Conservation (phyloP, 169 alveolate genomes). For the Babesia microti region DNA sequence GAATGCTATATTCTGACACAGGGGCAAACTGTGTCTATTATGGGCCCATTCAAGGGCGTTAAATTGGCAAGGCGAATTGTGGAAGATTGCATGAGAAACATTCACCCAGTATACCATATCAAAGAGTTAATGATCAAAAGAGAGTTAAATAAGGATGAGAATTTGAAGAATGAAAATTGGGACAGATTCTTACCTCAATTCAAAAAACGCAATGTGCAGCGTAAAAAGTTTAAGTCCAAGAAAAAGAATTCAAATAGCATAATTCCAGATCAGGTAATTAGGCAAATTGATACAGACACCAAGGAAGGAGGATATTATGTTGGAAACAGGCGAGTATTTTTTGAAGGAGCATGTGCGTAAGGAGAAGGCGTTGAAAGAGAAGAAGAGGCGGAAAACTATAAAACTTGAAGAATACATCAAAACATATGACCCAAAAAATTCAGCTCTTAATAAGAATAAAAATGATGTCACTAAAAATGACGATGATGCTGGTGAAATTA, state of each 20-base stretch:
- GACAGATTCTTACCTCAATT: constrained; percentile 95
- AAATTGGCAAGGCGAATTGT: constrained; percentile 89
- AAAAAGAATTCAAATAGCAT: constrained; percentile 75
- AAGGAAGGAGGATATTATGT: constrained; percentile 92
- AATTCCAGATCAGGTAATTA: constrained; percentile 83
- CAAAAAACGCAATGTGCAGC: constrained; percentile 87
- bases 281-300: constrained; percentile 57
- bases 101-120: constrained; percentile 97
- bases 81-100: constrained; percentile 94
- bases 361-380: constrained; percentile 15
- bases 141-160: constrained; percentile 92
- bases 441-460: constrained; percentile 17
- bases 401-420: constrained; percentile 17
- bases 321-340: constrained; percentile 96
- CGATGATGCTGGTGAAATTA: neutral
- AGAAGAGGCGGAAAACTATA: constrained; percentile 19
- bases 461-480: no score
- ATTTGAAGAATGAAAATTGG: constrained; percentile 85
- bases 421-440: constrained; percentile 7
- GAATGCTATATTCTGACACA: constrained; percentile 94
- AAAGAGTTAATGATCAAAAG: constrained; percentile 96
- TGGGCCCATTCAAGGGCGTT: constrained; percentile 89
- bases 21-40: constrained; percentile 95
- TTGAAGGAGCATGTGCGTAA: constrained; percentile 60
- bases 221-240: constrained; percentile 55